Conservation (phyloP, 768 basidiomycete genomes). For the Termitomyces sp. region DNA sequence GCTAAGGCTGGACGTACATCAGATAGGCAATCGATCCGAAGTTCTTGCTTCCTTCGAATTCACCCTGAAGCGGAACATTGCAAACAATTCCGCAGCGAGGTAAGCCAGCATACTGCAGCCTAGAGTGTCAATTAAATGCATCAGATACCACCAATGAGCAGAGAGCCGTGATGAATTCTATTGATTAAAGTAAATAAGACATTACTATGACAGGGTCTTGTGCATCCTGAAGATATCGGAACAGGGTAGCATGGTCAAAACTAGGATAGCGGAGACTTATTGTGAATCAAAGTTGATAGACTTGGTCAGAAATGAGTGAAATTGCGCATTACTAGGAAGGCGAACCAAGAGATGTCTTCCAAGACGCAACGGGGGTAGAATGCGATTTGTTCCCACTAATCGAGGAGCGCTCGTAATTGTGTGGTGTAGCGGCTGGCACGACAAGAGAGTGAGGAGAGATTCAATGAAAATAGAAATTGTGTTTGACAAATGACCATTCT, state of each 20-base stretch:
- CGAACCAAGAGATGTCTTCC: background rate
- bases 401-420: background rate
- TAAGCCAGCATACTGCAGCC: constrained; percentile 29
- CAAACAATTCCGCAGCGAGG: constrained; percentile 38
- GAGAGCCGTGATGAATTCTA: no score
- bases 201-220: no score
- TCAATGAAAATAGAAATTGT: background rate
- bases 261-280: constrained; percentile 23
- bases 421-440: background rate
- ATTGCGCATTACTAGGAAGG: background rate
- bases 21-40: background rate
- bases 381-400: background rate
- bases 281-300: background rate
- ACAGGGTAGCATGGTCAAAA: constrained; percentile 35
- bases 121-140: no score
- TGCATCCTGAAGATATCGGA: constrained; percentile 35
- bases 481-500: background rate
- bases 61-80: constrained; percentile 26
- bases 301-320: background rate
- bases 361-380: background rate
- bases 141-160: no score
- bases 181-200: no score
- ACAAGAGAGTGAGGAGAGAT: background rate
- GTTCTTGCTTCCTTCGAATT: background rate
- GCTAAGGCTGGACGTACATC: background rate